Percentiles rank a stretch among this genome's conserved stretches.
Evolutionary conservation across 768 basidiomycete species (phyloP).

Genomic region (Boletus rubescentipes): DNA sequence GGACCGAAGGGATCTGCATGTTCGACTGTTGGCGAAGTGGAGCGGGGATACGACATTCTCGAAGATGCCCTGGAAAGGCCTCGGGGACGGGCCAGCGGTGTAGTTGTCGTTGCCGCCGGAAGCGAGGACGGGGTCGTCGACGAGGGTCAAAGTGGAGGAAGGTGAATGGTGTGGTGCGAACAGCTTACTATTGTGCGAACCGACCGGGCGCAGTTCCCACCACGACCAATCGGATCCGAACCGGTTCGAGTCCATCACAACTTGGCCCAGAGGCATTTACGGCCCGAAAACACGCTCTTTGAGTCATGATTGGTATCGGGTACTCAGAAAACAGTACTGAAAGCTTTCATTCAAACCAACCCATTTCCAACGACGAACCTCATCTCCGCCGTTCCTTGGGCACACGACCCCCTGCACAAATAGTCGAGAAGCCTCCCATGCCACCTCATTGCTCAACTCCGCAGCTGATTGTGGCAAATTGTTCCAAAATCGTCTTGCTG

Average conservation of each 20-base stretch:
- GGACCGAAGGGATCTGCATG: slow-evolving; percentile 65
- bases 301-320: too few species aligned
- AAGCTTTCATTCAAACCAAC: not conserved
- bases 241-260: slow-evolving; percentile 16
- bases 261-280: not conserved
- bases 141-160: slow-evolving; percentile 5
- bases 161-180: slow-evolving; percentile 17
- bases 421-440: slow-evolving; percentile 6
- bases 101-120: slow-evolving; percentile 14
- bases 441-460: not conserved
- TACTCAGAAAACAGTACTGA: not conserved
- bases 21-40: slow-evolving; percentile 59
- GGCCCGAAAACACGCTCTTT: too few species aligned
- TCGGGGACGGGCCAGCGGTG: slow-evolving; percentile 14
- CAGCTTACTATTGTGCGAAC: slow-evolving; percentile 19
- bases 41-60: slow-evolving; percentile 51
- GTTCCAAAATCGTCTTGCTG: slow-evolving; percentile 6
- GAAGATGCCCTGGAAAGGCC: slow-evolving; percentile 15
- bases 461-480: slow-evolving; percentile 3
- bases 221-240: slow-evolving; percentile 19
- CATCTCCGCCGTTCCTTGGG: slow-evolving; percentile 7
- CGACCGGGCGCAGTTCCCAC: slow-evolving; percentile 26
- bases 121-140: slow-evolving; percentile 4
- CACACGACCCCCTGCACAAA: not conserved
- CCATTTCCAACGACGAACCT: not conserved